phyloP scores from a whole-genome alignment of 306 rosid species.

The Glycine soja region DNA sequence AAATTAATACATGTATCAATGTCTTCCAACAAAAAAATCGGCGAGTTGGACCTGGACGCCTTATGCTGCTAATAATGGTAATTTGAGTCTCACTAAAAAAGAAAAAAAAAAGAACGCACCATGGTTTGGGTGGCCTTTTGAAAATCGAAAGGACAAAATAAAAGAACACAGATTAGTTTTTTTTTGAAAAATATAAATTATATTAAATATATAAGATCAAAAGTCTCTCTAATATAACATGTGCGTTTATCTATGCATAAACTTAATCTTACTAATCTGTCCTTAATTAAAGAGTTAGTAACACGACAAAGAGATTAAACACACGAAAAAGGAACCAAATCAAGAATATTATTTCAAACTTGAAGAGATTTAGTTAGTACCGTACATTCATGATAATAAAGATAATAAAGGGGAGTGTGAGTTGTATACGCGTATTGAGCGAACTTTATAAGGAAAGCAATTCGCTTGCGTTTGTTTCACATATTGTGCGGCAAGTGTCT shows the following conservation, averaged over 20 bases:
- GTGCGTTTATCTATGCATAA: too few species aligned
- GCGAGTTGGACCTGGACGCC: background rate
- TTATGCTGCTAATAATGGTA: background rate
- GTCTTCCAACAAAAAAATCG: background rate
- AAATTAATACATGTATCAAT: background rate
- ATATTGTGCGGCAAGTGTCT: background rate
- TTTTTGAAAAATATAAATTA: too few species aligned
- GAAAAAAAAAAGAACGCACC: background rate
- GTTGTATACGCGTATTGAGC: slow-evolving; percentile 30
- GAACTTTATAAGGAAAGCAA: background rate
- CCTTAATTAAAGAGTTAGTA: too few species aligned
- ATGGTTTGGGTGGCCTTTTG: background rate
- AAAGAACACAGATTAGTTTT: background rate
- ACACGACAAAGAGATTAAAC: too few species aligned
- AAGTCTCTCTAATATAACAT: too few species aligned
- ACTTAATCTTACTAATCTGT: too few species aligned
- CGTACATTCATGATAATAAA: background rate
- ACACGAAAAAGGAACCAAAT: too few species aligned
- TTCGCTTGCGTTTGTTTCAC: background rate
- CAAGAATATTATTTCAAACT: too few species aligned
- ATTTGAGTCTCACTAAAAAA: background rate
- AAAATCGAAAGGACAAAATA: background rate
- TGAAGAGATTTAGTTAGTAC: too few species aligned
- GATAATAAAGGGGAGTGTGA: background rate
- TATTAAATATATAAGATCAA: too few species aligned